Evolutionary conservation across 805 yeast genomes (phyloP).

Genomic region (Torulaspora maleeae): DNA sequence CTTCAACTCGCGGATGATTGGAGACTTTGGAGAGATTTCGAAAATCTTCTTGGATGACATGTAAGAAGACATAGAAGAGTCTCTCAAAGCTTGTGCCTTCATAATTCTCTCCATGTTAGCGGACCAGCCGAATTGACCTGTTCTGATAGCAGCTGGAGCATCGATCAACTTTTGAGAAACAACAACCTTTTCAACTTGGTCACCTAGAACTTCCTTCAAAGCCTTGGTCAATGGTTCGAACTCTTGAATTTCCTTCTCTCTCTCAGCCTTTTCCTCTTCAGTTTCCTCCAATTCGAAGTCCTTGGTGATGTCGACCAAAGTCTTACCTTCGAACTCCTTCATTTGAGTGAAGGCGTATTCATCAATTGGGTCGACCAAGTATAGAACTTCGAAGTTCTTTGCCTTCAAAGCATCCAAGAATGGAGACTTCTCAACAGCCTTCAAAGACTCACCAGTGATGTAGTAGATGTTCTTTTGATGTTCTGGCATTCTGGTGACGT

Average conservation of each 20-base stretch:
- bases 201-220: constrained; percentile 95
- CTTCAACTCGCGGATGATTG: constrained; percentile 93
- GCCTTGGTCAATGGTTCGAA: constrained; percentile 92
- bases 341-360: constrained; percentile 99
- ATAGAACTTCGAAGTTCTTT: constrained; percentile 96
- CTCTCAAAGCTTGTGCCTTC: constrained; percentile 99
- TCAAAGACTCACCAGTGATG: constrained; percentile 97
- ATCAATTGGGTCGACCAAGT: constrained; percentile 98
- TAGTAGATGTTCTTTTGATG: constrained; percentile 99
- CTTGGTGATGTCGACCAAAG: constrained; percentile 97
- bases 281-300: constrained; percentile 98
- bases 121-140: constrained; percentile 99
- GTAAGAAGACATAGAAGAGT: constrained; percentile 97
- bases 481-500: constrained; percentile 99
- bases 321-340: constrained; percentile 99
- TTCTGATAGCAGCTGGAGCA: constrained; percentile 99
- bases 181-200: constrained; percentile 98
- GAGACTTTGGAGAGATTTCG: constrained; percentile 95
- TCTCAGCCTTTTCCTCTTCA: constrained; percentile 91
- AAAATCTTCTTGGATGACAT: constrained; percentile 99
- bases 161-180: constrained; percentile 96
- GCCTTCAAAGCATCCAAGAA: constrained; percentile 98
- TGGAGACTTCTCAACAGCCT: constrained; percentile 98
- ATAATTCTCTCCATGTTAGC: constrained; percentile 99
- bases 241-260: constrained; percentile 91